Conservation (phyloP, 1,139 yeast species). For the Magnusiomyces sp. region DNA sequence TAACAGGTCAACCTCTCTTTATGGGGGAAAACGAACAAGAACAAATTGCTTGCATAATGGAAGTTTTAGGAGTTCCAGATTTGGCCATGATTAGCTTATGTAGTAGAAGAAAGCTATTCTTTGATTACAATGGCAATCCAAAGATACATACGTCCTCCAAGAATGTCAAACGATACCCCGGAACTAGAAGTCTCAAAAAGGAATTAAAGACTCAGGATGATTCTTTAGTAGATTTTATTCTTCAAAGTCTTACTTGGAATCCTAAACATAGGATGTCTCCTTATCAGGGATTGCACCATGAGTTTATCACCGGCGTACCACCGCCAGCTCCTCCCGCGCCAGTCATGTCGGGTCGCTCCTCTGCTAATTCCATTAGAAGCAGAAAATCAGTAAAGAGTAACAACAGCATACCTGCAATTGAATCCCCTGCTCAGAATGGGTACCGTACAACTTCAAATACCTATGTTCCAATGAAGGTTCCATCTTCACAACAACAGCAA, state of each 20-base stretch:
- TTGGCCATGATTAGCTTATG: slow-evolving; percentile 33
- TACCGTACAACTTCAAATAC: neutral
- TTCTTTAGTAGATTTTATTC: slow-evolving; percentile 35
- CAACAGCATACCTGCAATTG: slow-evolving; percentile 5
- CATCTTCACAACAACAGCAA: neutral
- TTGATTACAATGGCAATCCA: slow-evolving; percentile 40
- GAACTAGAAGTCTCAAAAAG: slow-evolving; percentile 24
- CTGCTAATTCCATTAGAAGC: neutral
- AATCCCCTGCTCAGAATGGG: neutral
- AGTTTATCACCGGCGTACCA: slow-evolving; percentile 29
- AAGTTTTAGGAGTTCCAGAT: slow-evolving; percentile 57
- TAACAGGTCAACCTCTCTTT: slow-evolving; percentile 58
- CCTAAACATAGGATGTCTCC: slow-evolving; percentile 42
- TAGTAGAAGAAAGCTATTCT: slow-evolving; percentile 31
- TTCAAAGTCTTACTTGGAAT: slow-evolving; percentile 44
- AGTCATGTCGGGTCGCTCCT: neutral
- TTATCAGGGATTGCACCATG: slow-evolving; percentile 39
- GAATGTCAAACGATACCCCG: slow-evolving; percentile 31
- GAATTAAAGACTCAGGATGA: slow-evolving; percentile 24
- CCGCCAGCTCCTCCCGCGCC: neutral
- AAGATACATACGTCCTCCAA: slow-evolving; percentile 27
- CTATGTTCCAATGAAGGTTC: neutral
- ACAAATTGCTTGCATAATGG: slow-evolving; percentile 50
- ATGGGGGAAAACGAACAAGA: slow-evolving; percentile 66
- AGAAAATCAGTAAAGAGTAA: neutral